Conservation (phyloP, 1,139 yeast species). For the Sugiyamaella grinbergsii region DNA sequence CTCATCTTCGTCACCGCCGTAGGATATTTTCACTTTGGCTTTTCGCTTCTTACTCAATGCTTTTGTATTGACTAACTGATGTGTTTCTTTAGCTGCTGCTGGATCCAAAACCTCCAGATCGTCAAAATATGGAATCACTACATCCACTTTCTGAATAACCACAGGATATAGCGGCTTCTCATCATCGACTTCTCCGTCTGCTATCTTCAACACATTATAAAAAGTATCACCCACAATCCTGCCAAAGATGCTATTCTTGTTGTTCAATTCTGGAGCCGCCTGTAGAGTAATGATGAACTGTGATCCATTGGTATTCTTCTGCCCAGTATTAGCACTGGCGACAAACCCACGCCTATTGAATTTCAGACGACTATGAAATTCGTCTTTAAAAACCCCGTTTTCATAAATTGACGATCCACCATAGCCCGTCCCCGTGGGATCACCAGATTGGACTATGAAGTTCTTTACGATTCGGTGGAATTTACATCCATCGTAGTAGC, state of each 20-base stretch:
- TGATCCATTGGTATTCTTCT: conserved; percentile 45
- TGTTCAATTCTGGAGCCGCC: conserved; percentile 48
- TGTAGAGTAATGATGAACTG: conserved; percentile 58
- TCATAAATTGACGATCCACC: conserved; percentile 39
- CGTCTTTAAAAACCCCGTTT: conserved; percentile 46
- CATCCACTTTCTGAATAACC: conserved; percentile 46
- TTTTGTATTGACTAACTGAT: no score
- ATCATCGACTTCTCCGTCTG: conserved; percentile 52
- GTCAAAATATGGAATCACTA: conserved; percentile 54
- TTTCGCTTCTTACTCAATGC: conserved; percentile 27
- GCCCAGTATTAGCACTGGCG: conserved; percentile 51
- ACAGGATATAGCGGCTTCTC: conserved; percentile 58
- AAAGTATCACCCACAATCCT: conserved; percentile 62
- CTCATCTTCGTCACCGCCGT: conserved; percentile 21
- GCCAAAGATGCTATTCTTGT: conserved; percentile 61
- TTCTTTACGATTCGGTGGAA: conserved; percentile 49
- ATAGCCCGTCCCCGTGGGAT: conserved; percentile 43
- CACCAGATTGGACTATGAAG: conserved; percentile 48
- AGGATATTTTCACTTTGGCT: conserved; percentile 36
- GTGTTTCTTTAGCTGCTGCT: conserved; percentile 1
- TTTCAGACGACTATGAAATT: conserved; percentile 57
- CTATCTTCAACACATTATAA: conserved; percentile 55
- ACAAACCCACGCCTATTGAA: conserved; percentile 59
- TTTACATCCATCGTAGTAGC: conserved; percentile 47
- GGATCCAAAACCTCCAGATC: conserved; percentile 43